These are phyloP conservation scores for Strigomonas oncopelti DNA, from an alignment of 208 protist species.

Conservation along the genomic window DNA sequence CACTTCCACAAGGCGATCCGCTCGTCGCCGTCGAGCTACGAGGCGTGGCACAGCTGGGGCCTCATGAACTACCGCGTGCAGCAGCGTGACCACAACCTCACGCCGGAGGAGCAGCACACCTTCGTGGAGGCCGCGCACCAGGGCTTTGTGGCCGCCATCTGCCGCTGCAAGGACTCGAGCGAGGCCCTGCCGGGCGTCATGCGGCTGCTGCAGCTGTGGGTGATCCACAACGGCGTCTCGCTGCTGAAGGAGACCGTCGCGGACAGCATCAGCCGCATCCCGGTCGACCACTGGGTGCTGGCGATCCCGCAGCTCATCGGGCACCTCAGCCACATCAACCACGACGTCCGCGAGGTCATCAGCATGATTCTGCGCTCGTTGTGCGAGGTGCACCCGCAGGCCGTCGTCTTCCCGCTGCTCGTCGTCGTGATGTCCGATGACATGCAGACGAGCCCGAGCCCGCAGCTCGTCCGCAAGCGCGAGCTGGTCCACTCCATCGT, in stretches of 20 bases:
- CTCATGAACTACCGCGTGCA: conserved; percentile 96
- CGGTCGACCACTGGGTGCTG: conserved; percentile 98
- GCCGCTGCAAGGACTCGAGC: conserved; percentile 62
- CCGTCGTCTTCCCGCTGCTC: conserved; percentile 98
- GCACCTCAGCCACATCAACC: conserved; percentile 90
- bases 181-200: conserved; percentile 95
- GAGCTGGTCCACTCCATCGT: conserved; percentile 75
- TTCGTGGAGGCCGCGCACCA: conserved; percentile 91
- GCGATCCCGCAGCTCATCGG: conserved; percentile 99
- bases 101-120: conserved; percentile 50
- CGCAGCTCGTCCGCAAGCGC: conserved; percentile 37
- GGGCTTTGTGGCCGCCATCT: conserved; percentile 97
- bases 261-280: conserved; percentile 92
- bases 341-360: conserved; percentile 92
- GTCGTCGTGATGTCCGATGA: conserved; percentile 92
- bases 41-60: conserved; percentile 98
- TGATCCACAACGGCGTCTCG: conserved; percentile 90
- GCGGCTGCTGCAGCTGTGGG: conserved; percentile 98
- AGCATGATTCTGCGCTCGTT: conserved; percentile 93
- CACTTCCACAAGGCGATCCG: conserved; percentile 87
- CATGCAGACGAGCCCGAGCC: conserved; percentile 22
- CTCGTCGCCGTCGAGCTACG: conserved; percentile 69
- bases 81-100: conserved; percentile 82
- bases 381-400: conserved; percentile 97
- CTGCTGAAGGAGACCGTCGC: conserved; percentile 87